Evolutionary conservation across 2,329 filamentous ascomycete species (phyloP).

Genomic region (Penicillium sp.): DNA sequence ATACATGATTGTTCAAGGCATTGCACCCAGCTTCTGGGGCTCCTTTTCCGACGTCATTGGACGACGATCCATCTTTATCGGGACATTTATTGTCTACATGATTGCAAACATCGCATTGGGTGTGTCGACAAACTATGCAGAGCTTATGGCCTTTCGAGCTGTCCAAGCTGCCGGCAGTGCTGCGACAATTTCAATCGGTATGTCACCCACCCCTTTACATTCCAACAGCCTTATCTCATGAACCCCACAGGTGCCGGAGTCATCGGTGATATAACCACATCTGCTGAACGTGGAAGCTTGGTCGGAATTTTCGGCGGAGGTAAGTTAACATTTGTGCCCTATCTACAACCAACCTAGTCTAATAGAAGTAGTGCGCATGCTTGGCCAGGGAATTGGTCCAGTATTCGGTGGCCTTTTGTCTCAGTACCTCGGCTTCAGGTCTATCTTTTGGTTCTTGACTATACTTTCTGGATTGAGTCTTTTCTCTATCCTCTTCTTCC

Average conservation of each 20-base stretch:
- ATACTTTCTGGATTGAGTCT: constrained; percentile 41
- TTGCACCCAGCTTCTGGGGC: constrained; percentile 56
- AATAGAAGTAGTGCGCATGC: constrained; percentile 40
- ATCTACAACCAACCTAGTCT: neutral
- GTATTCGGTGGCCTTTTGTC: constrained; percentile 45
- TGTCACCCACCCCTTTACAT: constrained; percentile 4
- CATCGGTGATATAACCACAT: constrained; percentile 46
- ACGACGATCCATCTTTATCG: constrained; percentile 51
- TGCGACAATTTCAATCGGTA: constrained; percentile 54
- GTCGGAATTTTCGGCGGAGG: constrained; percentile 45
- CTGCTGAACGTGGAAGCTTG: constrained; percentile 44
- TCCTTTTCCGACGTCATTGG: constrained; percentile 54
- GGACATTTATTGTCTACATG: constrained; percentile 54
- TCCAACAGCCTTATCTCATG: constrained; percentile 7
- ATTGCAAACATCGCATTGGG: constrained; percentile 53
- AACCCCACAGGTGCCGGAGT: constrained; percentile 39
- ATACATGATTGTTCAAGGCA: constrained; percentile 58
- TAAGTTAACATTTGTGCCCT: constrained; percentile 19
- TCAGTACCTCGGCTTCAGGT: constrained; percentile 42
- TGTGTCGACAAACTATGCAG: constrained; percentile 48
- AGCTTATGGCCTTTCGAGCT: constrained; percentile 51
- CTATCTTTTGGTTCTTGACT: constrained; percentile 51
- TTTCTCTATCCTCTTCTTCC: constrained; percentile 46
- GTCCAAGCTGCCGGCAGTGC: constrained; percentile 56
- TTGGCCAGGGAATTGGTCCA: constrained; percentile 52